These are phyloP conservation scores for Tetrastigma voinierianum DNA, from an alignment of 164 flowering plant genomes.

Conservation along the genomic window DNA sequence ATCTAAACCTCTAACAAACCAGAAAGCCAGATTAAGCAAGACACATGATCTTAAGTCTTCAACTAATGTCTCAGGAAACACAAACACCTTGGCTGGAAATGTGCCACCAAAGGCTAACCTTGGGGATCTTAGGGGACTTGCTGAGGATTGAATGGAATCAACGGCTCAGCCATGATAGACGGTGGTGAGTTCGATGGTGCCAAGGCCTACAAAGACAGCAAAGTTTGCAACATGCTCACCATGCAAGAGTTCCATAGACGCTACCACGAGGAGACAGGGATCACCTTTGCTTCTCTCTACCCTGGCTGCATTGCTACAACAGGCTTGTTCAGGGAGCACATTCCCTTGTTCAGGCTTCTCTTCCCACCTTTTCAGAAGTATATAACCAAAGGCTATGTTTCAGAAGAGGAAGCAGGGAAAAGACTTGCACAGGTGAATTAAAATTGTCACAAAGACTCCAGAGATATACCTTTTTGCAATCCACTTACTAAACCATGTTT, in stretches of 20 bases:
- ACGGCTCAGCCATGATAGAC: constrained; percentile 77
- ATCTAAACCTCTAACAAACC: too few relatives aligned
- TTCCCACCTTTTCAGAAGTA: constrained; percentile 93
- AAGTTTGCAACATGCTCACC: constrained; percentile 89
- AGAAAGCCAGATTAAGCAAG: too few relatives aligned
- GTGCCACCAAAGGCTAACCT: constrained; percentile 86
- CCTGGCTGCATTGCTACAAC: constrained; percentile 88
- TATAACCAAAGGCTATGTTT: constrained; percentile 82
- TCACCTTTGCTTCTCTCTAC: constrained; percentile 75
- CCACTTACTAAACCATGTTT: neutral
- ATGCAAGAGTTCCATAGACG: constrained; percentile 90
- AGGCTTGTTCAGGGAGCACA: constrained; percentile 76
- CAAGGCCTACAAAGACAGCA: constrained; percentile 92
- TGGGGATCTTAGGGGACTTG: constrained; percentile 75
- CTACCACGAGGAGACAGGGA: constrained; percentile 79
- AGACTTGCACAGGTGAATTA: constrained; percentile 66
- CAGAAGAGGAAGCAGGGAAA: constrained; percentile 77
- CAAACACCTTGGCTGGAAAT: constrained; percentile 84
- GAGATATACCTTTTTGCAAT: too few relatives aligned
- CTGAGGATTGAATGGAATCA: constrained; percentile 61
- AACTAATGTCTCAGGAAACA: constrained; percentile 46
- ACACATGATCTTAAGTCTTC: neutral
- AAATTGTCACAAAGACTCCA: neutral
- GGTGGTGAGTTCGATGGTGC: constrained; percentile 88
- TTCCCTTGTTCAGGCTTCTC: constrained; percentile 72